phyloP scores from a whole-genome alignment of 2,329 filamentous ascomycete species.

The Aspergillus costaricaensis region DNA sequence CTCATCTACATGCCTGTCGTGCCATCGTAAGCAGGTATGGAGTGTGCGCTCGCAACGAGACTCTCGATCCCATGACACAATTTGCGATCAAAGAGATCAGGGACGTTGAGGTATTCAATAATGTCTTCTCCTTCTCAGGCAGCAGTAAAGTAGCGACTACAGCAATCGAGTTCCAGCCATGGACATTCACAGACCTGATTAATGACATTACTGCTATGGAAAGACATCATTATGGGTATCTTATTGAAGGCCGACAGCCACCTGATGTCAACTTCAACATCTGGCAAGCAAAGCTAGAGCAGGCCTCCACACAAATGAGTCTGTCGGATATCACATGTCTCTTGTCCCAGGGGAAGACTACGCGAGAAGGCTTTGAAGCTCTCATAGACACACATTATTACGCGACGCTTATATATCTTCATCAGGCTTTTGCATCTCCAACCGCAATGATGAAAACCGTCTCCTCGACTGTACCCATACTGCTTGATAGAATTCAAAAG shows the following conservation, averaged over 20 bases:
- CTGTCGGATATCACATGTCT: not conserved
- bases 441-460: not conserved
- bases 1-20: constrained; percentile 22
- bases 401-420: constrained; percentile 26
- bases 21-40: constrained; percentile 16
- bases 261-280: constrained; percentile 6
- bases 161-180: constrained; percentile 9
- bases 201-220: constrained; percentile 17
- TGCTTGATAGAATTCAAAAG: not conserved
- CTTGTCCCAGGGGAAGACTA: not conserved
- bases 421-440: constrained; percentile 22
- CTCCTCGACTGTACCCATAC: not conserved
- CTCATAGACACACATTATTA: constrained; percentile 22
- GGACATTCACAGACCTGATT: constrained; percentile 15
- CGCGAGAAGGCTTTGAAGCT: constrained; percentile 9
- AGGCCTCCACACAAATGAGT: constrained; percentile 11
- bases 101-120: constrained; percentile 19
- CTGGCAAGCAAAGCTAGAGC: constrained; percentile 15
- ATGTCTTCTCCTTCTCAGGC: constrained; percentile 9
- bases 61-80: constrained; percentile 4
- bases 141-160: not conserved
- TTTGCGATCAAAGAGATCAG: constrained; percentile 23
- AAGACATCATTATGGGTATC: constrained; percentile 5
- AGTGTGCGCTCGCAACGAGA: not conserved
- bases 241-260: not conserved